Percentiles rank a stretch among this genome's conserved stretches.
Conservation (phyloP, 768 basidiomycete genomes). For the Hortiboletus flavorubellus region DNA sequence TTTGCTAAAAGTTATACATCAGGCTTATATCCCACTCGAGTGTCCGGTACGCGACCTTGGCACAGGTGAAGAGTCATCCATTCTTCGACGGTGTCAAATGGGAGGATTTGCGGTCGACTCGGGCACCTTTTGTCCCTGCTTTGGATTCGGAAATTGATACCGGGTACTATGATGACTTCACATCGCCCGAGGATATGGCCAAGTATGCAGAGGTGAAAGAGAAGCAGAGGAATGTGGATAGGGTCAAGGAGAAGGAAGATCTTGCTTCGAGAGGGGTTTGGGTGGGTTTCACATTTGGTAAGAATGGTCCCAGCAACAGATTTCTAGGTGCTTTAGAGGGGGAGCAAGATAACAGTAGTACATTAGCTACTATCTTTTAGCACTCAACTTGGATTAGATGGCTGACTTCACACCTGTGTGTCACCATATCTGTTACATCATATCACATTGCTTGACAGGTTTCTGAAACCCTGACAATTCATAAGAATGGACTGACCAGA, state of each 20-base stretch:
- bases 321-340: constrained; percentile 25
- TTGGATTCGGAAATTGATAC: constrained; percentile 94
- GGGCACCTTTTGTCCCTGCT: constrained; percentile 91
- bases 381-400: background rate
- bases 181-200: constrained; percentile 89
- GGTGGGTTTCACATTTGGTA: constrained; percentile 92
- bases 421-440: too few species aligned
- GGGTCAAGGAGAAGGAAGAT: constrained; percentile 86
- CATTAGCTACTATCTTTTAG: constrained; percentile 60
- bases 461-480: too few species aligned
- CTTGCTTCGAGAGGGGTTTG: constrained; percentile 69
- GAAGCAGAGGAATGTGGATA: constrained; percentile 93
- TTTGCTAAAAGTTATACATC: constrained; percentile 1
- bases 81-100: constrained; percentile 81
- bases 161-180: constrained; percentile 93
- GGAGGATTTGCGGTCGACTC: constrained; percentile 70
- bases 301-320: constrained; percentile 65
- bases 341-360: constrained; percentile 44
- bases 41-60: constrained; percentile 70
- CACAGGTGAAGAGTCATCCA: constrained; percentile 69
- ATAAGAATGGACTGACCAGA: too few species aligned
- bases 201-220: constrained; percentile 98
- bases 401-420: too few species aligned
- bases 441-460: too few species aligned
- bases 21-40: constrained; percentile 88